Percentiles rank a stretch among this genome's conserved stretches.
Conservation (phyloP, 768 basidiomycete genomes). For the Leccinum truebloodii region DNA sequence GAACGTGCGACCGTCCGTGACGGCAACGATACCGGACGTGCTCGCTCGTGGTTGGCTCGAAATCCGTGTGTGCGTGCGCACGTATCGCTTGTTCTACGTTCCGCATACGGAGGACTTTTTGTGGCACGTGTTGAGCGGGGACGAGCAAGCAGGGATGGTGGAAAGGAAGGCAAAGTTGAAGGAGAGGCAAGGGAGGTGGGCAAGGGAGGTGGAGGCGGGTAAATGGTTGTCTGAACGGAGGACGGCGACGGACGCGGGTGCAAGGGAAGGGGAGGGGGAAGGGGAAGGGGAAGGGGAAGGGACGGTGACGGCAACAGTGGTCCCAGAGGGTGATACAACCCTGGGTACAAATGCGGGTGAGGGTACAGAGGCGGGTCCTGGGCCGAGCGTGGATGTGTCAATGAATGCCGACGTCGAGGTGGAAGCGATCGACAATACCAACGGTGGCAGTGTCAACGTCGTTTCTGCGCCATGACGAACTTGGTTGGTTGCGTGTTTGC, state of each 20-base stretch:
- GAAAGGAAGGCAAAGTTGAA: conserved; percentile 5
- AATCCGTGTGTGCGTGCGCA: conserved; percentile 68
- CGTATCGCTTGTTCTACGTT: conserved; percentile 30
- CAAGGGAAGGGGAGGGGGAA: not conserved
- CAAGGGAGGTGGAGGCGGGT: conserved; percentile 14
- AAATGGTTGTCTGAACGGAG: conserved; percentile 13
- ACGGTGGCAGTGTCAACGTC: not conserved
- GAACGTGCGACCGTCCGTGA: conserved; percentile 18
- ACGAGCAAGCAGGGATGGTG: conserved; percentile 5
- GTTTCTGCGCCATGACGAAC: conserved; percentile 10
- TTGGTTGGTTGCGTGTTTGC: not conserved
- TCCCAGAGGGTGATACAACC: not conserved
- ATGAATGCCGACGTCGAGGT: not conserved
- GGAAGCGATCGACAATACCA: not conserved
- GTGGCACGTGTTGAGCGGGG: conserved; percentile 10
- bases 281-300: not conserved
- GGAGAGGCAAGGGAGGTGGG: conserved; percentile 19
- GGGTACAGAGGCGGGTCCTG: not conserved
- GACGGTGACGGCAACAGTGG: not conserved
- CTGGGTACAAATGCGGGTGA: not conserved
- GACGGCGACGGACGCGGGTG: not conserved
- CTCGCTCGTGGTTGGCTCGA: conserved; percentile 64
- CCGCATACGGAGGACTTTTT: conserved; percentile 30
- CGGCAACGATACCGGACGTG: conserved; percentile 42
- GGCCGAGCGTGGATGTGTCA: not conserved